Base-by-base conservation (phyloP, 768 basidiomycete species). In the Termitomyces sp. region DNA sequence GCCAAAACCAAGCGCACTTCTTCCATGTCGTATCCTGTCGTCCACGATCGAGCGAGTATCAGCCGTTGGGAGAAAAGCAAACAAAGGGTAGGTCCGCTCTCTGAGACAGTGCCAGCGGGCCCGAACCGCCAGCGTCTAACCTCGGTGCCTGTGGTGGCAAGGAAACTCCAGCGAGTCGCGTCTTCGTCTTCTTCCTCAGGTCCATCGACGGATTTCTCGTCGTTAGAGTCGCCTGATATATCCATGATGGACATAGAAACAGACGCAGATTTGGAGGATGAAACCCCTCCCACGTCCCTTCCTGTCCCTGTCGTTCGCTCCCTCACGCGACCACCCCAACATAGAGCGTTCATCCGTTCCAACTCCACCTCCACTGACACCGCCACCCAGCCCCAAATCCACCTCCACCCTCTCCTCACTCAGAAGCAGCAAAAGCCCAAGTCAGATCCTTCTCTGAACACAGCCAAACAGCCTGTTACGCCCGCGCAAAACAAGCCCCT, bases 321-420 rank as follows among this genome's bases (percentile, higher is more conserved):
- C 41, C 14, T 28, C 27, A 54, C 25, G 19, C 54, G 19, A 2
- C 44, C 35, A 21, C 43, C n/a, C 12, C 25, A 50, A 5, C 56
- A 14, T 19, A 27, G 47, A 51, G 16, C 12, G 27, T 43, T 47
- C 10, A 19, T 14, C 3, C 48, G 54, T 50, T 43, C 48, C 11
- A 23, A 11, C 23, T 35, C 59, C 27, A 35, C 7, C 27, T 39
- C 50, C 30, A 43, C 40, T 1, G 34, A 55, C 19, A 14, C 56
- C 10, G 12, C 40, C 27, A 56, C 52, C 58, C 55, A 42, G 44
- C 59, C 54, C 54, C 55, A 44, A 52, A 25, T 57, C 27, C 34
- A 54, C 10, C 56, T 63, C 48, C 59, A 63, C 42, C 61, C 56
- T 51, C 62, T 64, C 46, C 62, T 62, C 27, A 56, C 35, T 12